Conservation (phyloP, 331 rosid species). For the Cydonia oblonga region DNA sequence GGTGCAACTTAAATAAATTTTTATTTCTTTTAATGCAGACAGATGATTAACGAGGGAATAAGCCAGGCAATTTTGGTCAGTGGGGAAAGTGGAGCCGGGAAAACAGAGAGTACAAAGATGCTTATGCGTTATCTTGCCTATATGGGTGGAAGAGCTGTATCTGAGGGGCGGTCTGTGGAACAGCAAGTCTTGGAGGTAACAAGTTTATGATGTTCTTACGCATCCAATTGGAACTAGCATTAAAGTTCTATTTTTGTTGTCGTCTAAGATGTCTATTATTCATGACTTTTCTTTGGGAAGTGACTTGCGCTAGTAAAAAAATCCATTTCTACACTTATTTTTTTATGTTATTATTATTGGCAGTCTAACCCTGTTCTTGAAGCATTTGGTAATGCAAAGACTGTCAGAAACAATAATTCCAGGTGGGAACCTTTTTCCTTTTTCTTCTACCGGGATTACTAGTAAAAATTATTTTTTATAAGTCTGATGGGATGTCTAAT, state of each 20-base stretch:
- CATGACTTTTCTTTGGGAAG: constrained; percentile 1
- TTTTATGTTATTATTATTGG: constrained; percentile 8
- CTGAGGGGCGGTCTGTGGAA: constrained; percentile 50
- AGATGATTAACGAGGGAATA: constrained; percentile 45
- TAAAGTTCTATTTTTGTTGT: background rate
- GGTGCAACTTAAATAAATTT: background rate
- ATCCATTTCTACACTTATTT: background rate
- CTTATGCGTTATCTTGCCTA: constrained; percentile 95
- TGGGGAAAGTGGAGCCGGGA: constrained; percentile 99
- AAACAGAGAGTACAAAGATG: constrained; percentile 98
- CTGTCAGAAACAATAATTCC: constrained; percentile 82
- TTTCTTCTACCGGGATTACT: background rate
- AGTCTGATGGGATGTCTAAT: no score
- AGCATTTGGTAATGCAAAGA: constrained; percentile 96
- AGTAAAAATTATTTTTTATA: background rate
- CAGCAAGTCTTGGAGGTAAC: constrained; percentile 62
- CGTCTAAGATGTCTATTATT: background rate
- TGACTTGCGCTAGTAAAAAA: background rate
- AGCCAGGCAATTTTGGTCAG: constrained; percentile 97
- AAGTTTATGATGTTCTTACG: background rate
- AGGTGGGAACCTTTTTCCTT: constrained; percentile 42
- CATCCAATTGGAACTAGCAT: background rate
- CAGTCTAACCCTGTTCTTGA: constrained; percentile 96
- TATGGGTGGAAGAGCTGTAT: constrained; percentile 78
- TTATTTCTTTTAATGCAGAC: constrained; percentile 17